Evolutionary conservation across 768 basidiomycete genomes (phyloP).

Genomic region (Tricholoma bakamatsutake): DNA sequence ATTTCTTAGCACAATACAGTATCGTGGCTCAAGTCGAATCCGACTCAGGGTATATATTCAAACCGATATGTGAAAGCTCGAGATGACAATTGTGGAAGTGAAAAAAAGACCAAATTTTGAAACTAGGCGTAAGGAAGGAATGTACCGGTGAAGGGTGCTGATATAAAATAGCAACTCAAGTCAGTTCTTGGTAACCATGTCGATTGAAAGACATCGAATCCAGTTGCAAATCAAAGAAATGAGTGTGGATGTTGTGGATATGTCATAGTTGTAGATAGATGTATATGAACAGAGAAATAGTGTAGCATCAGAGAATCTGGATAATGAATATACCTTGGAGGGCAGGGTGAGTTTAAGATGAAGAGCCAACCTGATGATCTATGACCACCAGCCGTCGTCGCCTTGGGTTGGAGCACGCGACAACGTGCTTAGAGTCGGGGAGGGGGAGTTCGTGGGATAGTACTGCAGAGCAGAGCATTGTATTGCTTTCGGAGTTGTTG

Average conservation of each 20-base stretch:
- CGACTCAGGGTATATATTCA: too few relatives aligned
- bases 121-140: too few relatives aligned
- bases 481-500: constrained; percentile 30
- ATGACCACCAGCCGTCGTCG: constrained; percentile 78
- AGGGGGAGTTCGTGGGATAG: constrained; percentile 41
- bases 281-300: neutral
- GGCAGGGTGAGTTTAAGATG: neutral
- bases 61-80: too few relatives aligned
- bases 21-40: too few relatives aligned
- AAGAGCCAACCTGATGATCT: constrained; percentile 11
- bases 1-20: too few relatives aligned
- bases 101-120: too few relatives aligned
- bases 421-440: constrained; percentile 74
- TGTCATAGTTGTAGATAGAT: neutral
- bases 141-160: neutral
- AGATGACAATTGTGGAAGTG: too few relatives aligned
- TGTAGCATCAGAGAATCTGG: too few relatives aligned
- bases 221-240: neutral
- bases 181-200: neutral
- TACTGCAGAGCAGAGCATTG: constrained; percentile 19
- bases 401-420: constrained; percentile 65
- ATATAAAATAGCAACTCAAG: neutral
- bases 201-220: neutral
- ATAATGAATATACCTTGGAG: constrained; percentile 1
- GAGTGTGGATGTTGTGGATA: neutral